Conservation (phyloP, 1,139 yeast genomes). For the Eremothecium coryli region DNA sequence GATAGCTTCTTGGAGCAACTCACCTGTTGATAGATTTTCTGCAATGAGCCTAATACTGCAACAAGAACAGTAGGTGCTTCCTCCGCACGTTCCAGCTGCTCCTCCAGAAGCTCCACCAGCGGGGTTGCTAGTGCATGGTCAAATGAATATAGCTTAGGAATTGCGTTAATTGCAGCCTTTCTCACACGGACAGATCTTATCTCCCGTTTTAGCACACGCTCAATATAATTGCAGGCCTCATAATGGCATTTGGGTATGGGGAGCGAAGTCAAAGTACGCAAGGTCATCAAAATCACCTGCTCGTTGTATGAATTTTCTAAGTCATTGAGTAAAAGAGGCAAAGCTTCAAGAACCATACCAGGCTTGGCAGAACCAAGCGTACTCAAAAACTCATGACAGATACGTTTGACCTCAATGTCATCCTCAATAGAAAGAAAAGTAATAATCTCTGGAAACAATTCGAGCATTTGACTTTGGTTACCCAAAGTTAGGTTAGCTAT, state of each 20-base stretch:
- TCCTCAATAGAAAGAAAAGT: constrained; percentile 55
- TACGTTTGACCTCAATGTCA: constrained; percentile 55
- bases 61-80: constrained; percentile 59
- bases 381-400: constrained; percentile 53
- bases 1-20: constrained; percentile 29
- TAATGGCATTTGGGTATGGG: constrained; percentile 46
- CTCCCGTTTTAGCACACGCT: constrained; percentile 9
- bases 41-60: constrained; percentile 62
- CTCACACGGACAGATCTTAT: no score
- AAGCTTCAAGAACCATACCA: constrained; percentile 44
- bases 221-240: constrained; percentile 35
- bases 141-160: constrained; percentile 57
- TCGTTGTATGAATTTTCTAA: constrained; percentile 35
- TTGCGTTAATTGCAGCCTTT: constrained; percentile 60
- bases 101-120: constrained; percentile 41
- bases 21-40: constrained; percentile 51
- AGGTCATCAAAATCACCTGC: constrained; percentile 43
- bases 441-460: constrained; percentile 58
- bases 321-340: constrained; percentile 51
- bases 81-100: constrained; percentile 48
- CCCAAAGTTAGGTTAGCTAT: constrained; percentile 80
- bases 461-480: constrained; percentile 58
- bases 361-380: constrained; percentile 56
- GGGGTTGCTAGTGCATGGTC: constrained; percentile 39
- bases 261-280: constrained; percentile 56